Base-by-base conservation (phyloP, 805 yeast species). In the Ogataea degrootiae region DNA sequence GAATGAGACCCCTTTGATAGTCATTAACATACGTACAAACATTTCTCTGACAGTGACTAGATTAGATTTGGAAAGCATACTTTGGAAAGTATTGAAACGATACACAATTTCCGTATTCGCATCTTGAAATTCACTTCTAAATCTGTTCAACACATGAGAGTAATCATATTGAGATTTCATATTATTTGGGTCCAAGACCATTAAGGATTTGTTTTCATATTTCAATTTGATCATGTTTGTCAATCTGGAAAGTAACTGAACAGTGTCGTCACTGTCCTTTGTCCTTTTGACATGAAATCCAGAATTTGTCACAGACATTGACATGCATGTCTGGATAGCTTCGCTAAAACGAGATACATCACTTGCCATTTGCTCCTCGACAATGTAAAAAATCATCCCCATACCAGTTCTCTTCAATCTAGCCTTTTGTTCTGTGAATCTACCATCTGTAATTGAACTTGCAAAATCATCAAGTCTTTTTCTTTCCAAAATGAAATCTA, bases 391-490 rank as follows among this genome's bases (percentile, higher is more conserved):
- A 17, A 84, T 77, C 53, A 86, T 76, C 17, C 70, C 69, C 59
- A 91, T 69, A 0, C 87, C 89, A 0, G 94, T 77, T 62, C 83
- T 77, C 43, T 74, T 75, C 48, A 94, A 70, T 45, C 99, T 74
- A 16, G 75, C 68, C 60, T 92, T 91, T 62, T 94, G 99, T 62
- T 94, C 99, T 46, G 74, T 72, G 58, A 85, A 90, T 43, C 99
- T 69, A 2, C 96, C 96, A 66, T 94, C 99, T 50, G 77, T 76
- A 41, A 94, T 89, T 44, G 96, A 87, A 34, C 73, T 60, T 0
- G 85, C 85, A 57, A 94, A 74, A 71, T 94, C 99, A 60, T 88
- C 96, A 39, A 91, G 66, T 47, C 97, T 70, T 66, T 94, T 94
- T 36, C 99, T 73, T 68, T 94, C 99, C 41, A 92, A 76, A n/a